Conservation (phyloP, 768 basidiomycete genomes). For the Tricholoma sp. region DNA sequence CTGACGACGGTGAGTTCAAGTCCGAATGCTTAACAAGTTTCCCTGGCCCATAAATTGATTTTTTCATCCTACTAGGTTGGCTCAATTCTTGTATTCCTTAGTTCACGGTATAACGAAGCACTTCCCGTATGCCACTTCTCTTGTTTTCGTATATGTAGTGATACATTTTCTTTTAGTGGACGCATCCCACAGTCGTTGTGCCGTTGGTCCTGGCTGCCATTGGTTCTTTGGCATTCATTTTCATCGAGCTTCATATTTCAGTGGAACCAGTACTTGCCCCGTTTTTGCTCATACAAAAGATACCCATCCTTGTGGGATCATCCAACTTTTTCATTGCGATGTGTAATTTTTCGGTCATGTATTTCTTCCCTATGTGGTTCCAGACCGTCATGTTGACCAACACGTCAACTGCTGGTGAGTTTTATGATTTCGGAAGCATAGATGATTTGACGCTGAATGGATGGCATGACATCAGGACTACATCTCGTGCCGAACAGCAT, state of each 20-base stretch:
- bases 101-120: conserved; percentile 63
- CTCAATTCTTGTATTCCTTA: conserved; percentile 63
- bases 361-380: conserved; percentile 83
- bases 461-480: conserved; percentile 33
- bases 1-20: conserved; percentile 46
- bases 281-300: conserved; percentile 51
- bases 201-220: conserved; percentile 39
- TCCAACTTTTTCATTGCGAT: conserved; percentile 70
- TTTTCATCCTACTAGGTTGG: conserved; percentile 32
- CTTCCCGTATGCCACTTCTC: conserved; percentile 36
- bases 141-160: background rate
- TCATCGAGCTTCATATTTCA: conserved; percentile 58
- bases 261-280: conserved; percentile 70
- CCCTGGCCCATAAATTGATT: background rate
- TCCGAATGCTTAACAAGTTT: background rate
- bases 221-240: conserved; percentile 49
- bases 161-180: conserved; percentile 39
- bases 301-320: conserved; percentile 67
- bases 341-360: conserved; percentile 74
- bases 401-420: conserved; percentile 59
- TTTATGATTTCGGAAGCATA: no score
- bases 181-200: conserved; percentile 42
- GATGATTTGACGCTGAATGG: no score
- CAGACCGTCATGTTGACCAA: conserved; percentile 70
- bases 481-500: conserved; percentile 53